Evolutionary conservation across 331 rosid species (phyloP).

Genomic region (Pyracantha coccinea): DNA sequence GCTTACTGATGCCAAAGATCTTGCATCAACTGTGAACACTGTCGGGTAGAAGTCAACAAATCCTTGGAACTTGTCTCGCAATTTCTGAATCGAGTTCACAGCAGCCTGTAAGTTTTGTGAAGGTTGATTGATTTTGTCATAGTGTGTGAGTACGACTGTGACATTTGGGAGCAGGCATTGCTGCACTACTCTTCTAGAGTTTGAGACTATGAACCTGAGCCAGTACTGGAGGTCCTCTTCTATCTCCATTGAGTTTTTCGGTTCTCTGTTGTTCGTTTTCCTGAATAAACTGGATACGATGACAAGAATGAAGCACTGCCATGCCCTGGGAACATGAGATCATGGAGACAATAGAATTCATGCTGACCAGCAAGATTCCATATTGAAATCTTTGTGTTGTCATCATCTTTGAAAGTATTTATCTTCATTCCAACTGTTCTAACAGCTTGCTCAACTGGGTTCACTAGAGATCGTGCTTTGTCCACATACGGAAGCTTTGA

Average conservation of each 20-base stretch:
- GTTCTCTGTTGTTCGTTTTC: conserved; percentile 75
- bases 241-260: conserved; percentile 56
- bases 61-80: conserved; percentile 89
- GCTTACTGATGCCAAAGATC: conserved; percentile 83
- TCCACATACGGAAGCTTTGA: conserved; percentile 60
- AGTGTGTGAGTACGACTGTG: conserved; percentile 77
- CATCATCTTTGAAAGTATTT: conserved; percentile 74
- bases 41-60: conserved; percentile 83
- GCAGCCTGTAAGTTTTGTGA: conserved; percentile 60
- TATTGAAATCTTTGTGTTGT: conserved; percentile 62
- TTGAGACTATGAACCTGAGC: conserved; percentile 91
- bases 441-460: conserved; percentile 79
- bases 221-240: conserved; percentile 95
- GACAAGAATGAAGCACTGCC: conserved; percentile 80
- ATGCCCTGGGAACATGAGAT: conserved; percentile 93
- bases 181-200: conserved; percentile 72
- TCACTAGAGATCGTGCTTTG: conserved; percentile 75
- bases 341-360: conserved; percentile 81
- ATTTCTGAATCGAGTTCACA: conserved; percentile 54
- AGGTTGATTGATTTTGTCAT: conserved; percentile 67
- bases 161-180: conserved; percentile 90
- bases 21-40: conserved; percentile 83
- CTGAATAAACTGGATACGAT: conserved; percentile 64
- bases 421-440: conserved; percentile 77
- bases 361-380: conserved; percentile 98